Percentiles rank a stretch among this genome's conserved stretches.
Evolutionary conservation across 2,329 filamentous ascomycete species (phyloP).

Genomic region (Ophiocordyceps unilateralis): DNA sequence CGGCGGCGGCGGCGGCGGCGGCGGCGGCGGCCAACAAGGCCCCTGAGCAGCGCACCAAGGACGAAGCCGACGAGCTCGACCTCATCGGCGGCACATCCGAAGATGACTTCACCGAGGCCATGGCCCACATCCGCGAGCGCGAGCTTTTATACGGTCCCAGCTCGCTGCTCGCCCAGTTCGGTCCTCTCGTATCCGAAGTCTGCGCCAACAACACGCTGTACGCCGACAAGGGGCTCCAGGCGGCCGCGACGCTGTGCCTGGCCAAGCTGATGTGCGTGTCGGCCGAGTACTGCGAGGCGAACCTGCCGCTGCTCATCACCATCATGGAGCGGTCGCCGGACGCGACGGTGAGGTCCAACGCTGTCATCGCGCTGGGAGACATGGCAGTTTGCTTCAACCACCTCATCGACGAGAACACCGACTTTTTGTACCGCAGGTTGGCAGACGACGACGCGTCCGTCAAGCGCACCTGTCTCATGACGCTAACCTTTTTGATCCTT

Average conservation of each 20-base stretch:
- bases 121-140: constrained; percentile 67
- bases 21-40: not conserved
- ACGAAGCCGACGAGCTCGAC: constrained; percentile 74
- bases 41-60: constrained; percentile 12
- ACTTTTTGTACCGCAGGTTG: constrained; percentile 86
- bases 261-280: constrained; percentile 99
- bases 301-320: constrained; percentile 85
- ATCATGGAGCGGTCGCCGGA: constrained; percentile 92
- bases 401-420: constrained; percentile 96
- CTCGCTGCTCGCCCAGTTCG: constrained; percentile 78
- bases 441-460: constrained; percentile 80
- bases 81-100: constrained; percentile 93
- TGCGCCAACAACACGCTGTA: constrained; percentile 91
- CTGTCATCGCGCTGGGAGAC: constrained; percentile 90
- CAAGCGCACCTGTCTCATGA: constrained; percentile 97
- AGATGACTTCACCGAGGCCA: constrained; percentile 78
- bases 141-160: constrained; percentile 69
- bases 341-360: constrained; percentile 84
- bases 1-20: too few species aligned
- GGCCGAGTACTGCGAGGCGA: constrained; percentile 86
- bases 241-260: constrained; percentile 81
- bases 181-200: constrained; percentile 79
- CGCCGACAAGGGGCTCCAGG: constrained; percentile 75
- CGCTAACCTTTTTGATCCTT: constrained; percentile 87
- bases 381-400: constrained; percentile 99